phyloP scores from a whole-genome alignment of 148 eudicot genomes.

The Rhododendron henanense region DNA sequence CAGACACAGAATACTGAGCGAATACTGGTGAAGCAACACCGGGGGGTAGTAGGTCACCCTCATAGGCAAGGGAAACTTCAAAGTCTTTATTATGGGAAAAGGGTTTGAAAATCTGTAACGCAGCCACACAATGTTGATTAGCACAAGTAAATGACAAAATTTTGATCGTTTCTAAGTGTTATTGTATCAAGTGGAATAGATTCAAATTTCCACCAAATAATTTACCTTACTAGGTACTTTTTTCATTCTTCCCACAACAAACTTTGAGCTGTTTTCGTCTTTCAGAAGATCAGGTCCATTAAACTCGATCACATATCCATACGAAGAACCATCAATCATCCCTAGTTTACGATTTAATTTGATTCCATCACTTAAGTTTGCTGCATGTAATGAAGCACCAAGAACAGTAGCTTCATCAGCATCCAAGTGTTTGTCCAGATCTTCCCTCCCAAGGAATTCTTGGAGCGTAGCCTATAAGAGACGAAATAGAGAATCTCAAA shows the following conservation, averaged over 20 bases:
- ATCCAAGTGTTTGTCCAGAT: slow-evolving; percentile 92
- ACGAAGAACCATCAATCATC: slow-evolving; percentile 89
- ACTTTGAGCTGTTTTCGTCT: slow-evolving; percentile 75
- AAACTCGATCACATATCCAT: slow-evolving; percentile 83
- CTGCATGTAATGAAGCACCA: slow-evolving; percentile 93
- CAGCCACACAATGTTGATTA: slow-evolving; percentile 6
- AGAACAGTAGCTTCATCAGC: slow-evolving; percentile 96
- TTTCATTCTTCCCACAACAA: slow-evolving; percentile 81
- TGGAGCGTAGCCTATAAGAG: slow-evolving; percentile 80
- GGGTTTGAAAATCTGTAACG: slow-evolving; percentile 74
- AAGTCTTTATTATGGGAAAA: slow-evolving; percentile 77
- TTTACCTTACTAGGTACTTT: slow-evolving; percentile 91
- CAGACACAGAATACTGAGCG: slow-evolving; percentile 69
- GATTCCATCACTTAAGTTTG: slow-evolving; percentile 96
- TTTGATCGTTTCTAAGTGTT: slow-evolving; percentile 1
- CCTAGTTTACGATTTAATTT: slow-evolving; percentile 94
- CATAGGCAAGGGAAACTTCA: slow-evolving; percentile 77
- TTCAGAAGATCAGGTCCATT: slow-evolving; percentile 67
- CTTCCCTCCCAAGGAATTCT: slow-evolving; percentile 85
- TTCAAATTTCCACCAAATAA: background rate
- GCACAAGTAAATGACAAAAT: background rate
- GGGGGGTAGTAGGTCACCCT: slow-evolving; percentile 70
- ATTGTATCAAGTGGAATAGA: background rate
- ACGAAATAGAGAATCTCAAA: background rate
- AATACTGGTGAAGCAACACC: slow-evolving; percentile 64